Evolutionary conservation across 2,329 filamentous ascomycete species (phyloP).

Genomic region (Cladophialophora exuberans): DNA sequence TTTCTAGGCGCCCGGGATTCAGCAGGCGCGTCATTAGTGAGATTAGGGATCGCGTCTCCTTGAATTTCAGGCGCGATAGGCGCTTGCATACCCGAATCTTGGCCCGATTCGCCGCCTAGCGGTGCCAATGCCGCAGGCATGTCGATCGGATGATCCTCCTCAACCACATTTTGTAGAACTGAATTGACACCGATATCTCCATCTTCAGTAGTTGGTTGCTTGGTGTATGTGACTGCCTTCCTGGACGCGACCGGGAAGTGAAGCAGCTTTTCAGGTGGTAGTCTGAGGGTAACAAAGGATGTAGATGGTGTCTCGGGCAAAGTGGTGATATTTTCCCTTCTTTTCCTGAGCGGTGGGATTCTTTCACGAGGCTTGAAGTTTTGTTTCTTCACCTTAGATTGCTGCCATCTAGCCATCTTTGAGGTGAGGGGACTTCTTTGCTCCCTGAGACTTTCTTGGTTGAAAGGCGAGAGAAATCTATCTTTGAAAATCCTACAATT

Average conservation of each 20-base stretch:
- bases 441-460: too few species aligned
- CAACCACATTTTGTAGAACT: not conserved
- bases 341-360: not conserved
- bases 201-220: not conserved
- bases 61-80: not conserved
- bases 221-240: not conserved
- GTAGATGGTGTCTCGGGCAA: not conserved
- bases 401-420: slow-evolving; percentile 6
- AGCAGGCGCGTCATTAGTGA: not conserved
- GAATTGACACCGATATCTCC: not conserved
- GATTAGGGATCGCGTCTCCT: not conserved
- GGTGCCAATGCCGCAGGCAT: not conserved
- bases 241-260: slow-evolving; percentile 8
- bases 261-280: slow-evolving; percentile 1
- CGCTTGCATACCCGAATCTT: not conserved
- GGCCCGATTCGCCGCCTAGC: not conserved
- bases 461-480: not conserved
- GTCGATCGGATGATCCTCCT: not conserved
- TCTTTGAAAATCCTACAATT: not conserved
- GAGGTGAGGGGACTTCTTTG: not conserved
- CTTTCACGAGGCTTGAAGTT: not conserved
- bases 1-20: slow-evolving; percentile 4
- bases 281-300: slow-evolving; percentile 4
- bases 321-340: slow-evolving; percentile 4
- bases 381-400: not conserved